Percentiles rank a stretch among this genome's conserved stretches.
Evolutionary conservation across 208 protist species (phyloP).

Genomic region (Lotmaria passim): DNA sequence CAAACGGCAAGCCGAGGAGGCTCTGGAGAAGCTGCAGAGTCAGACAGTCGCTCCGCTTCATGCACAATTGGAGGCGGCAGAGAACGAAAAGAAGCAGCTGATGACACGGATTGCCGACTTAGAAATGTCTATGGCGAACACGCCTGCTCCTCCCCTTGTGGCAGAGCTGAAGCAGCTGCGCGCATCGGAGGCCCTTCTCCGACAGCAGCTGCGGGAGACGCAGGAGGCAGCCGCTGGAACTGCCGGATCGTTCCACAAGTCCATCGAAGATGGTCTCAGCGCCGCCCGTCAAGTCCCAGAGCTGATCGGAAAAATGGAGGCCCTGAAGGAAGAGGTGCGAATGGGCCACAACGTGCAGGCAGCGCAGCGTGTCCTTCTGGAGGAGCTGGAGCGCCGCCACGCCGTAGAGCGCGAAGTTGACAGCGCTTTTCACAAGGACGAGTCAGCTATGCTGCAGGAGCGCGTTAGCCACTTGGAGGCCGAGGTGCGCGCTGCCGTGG

Average conservation of each 20-base stretch:
- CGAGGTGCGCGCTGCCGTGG: slow-evolving; percentile 29
- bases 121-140: slow-evolving; percentile 38
- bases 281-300: slow-evolving; percentile 29
- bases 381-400: slow-evolving; percentile 33
- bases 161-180: slow-evolving; percentile 67
- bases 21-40: slow-evolving; percentile 41
- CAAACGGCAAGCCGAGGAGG: slow-evolving; percentile 43
- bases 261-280: slow-evolving; percentile 36
- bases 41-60: slow-evolving; percentile 46
- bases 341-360: slow-evolving; percentile 21
- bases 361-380: slow-evolving; percentile 28
- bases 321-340: slow-evolving; percentile 38
- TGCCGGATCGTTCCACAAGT: slow-evolving; percentile 26
- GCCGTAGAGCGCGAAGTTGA: slow-evolving; percentile 33
- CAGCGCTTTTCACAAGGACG: slow-evolving; percentile 16
- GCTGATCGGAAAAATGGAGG: slow-evolving; percentile 32
- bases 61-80: slow-evolving; percentile 50
- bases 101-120: slow-evolving; percentile 42
- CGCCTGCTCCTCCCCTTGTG: slow-evolving; percentile 50
- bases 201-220: slow-evolving; percentile 41
- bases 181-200: slow-evolving; percentile 53
- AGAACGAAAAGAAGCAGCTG: slow-evolving; percentile 49
- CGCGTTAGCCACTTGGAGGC: slow-evolving; percentile 19
- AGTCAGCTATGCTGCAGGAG: slow-evolving; percentile 29
- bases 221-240: slow-evolving; percentile 36